A percentile compares a stretch with the other conserved stretches of the same genome.
These are phyloP conservation scores for Microcera coccophila DNA, from an alignment of 2,329 filamentous ascomycete genomes.

Conservation along the genomic window DNA sequence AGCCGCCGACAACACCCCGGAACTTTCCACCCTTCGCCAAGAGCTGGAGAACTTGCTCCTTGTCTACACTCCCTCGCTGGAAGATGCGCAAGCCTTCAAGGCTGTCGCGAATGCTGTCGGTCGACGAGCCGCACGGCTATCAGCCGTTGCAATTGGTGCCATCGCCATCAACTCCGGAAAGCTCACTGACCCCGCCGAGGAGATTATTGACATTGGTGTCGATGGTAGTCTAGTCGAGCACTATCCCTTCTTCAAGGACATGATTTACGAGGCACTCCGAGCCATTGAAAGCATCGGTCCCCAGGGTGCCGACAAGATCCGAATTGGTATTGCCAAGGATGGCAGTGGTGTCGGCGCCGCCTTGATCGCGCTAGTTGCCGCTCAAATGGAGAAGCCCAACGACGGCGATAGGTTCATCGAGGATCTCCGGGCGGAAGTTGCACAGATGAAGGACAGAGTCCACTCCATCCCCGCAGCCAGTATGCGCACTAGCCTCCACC, in stretches of 20 bases:
- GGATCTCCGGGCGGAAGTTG: slow-evolving; percentile 39
- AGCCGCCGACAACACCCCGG: slow-evolving; percentile 71
- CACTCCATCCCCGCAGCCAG: slow-evolving; percentile 29
- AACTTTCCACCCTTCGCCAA: slow-evolving; percentile 69
- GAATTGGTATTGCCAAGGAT: slow-evolving; percentile 95
- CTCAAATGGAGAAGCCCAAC: slow-evolving; percentile 55
- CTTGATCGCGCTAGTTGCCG: slow-evolving; percentile 86
- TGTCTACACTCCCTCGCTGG: slow-evolving; percentile 70
- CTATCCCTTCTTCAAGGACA: slow-evolving; percentile 86
- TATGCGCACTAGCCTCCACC: slow-evolving; percentile 22
- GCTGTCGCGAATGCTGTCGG: slow-evolving; percentile 77
- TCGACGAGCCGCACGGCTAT: slow-evolving; percentile 80
- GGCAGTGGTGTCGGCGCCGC: slow-evolving; percentile 82
- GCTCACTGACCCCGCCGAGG: slow-evolving; percentile 59
- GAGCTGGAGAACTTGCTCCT: slow-evolving; percentile 73
- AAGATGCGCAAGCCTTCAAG: slow-evolving; percentile 87
- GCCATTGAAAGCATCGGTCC: slow-evolving; percentile 73
- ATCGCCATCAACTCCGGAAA: slow-evolving; percentile 77
- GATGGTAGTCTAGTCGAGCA: slow-evolving; percentile 94
- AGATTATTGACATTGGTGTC: slow-evolving; percentile 84
- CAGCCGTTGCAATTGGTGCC: slow-evolving; percentile 82
- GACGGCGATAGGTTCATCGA: slow-evolving; percentile 42
- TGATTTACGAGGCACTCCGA: slow-evolving; percentile 78
- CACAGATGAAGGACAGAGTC: slow-evolving; percentile 32
- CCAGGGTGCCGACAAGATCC: slow-evolving; percentile 76